These are phyloP conservation scores for Acacia pycnantha DNA, from an alignment of 331 rosid genomes.

Conservation along the genomic window DNA sequence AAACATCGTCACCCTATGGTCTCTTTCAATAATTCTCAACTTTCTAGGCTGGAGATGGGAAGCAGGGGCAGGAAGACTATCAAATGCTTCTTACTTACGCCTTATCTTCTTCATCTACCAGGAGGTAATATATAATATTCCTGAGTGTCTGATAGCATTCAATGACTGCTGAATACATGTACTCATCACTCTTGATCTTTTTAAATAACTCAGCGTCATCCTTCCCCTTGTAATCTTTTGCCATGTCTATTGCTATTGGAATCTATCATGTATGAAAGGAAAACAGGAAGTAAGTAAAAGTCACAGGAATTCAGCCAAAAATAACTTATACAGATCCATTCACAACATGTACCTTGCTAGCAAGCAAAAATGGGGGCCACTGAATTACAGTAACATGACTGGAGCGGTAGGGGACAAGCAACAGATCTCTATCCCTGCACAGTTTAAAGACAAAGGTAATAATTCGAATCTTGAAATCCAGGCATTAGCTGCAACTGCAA, in stretches of 20 bases:
- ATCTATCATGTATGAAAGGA: conserved; percentile 58
- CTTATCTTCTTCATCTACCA: conserved; percentile 53
- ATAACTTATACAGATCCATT: conserved; percentile 19
- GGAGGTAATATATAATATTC: conserved; percentile 54
- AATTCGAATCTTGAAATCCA: conserved; percentile 39
- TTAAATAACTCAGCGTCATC: conserved; percentile 71
- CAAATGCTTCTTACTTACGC: conserved; percentile 46
- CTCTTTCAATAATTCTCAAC: background rate
- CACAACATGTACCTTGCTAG: conserved; percentile 76
- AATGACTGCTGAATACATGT: conserved; percentile 83
- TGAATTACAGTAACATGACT: conserved; percentile 64
- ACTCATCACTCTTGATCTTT: conserved; percentile 68
- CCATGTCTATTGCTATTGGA: conserved; percentile 98
- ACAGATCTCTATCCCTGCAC: conserved; percentile 84
- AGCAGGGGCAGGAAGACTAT: background rate
- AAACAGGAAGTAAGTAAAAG: conserved; percentile 23
- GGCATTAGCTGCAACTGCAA: conserved; percentile 10
- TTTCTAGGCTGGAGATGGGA: background rate
- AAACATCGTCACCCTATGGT: background rate
- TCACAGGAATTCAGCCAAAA: conserved; percentile 5
- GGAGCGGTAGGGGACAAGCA: conserved; percentile 79
- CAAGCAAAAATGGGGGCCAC: conserved; percentile 99
- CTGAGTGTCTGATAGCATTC: conserved; percentile 89
- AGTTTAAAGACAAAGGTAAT: conserved; percentile 22
- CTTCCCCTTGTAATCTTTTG: conserved; percentile 80